phyloP scores from a whole-genome alignment of 2,329 filamentous ascomycete genomes.

The Pestalotiopsis fici region DNA sequence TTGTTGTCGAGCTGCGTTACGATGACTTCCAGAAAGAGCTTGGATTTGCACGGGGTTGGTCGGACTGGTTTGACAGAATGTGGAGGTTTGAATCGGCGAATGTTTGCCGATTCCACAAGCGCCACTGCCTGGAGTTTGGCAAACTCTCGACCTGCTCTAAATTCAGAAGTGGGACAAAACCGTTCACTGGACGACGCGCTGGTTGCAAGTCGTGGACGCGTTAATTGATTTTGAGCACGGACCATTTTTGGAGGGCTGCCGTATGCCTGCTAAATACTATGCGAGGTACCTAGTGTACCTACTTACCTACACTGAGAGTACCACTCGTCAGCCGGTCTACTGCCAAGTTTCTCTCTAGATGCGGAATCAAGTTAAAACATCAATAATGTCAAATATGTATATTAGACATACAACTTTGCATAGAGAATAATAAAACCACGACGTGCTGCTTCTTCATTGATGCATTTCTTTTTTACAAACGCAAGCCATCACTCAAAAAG shows the following conservation, averaged over 20 bases:
- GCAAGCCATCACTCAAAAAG: neutral
- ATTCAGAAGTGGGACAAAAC: conserved; percentile 4
- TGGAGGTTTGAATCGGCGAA: neutral
- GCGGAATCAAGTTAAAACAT: neutral
- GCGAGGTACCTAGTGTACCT: neutral
- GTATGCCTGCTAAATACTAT: neutral
- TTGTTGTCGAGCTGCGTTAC: neutral
- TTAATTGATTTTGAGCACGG: conserved; percentile 11
- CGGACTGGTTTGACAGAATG: neutral
- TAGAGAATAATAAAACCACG: neutral
- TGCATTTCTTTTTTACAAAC: neutral
- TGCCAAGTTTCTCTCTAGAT: neutral
- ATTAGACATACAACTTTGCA: neutral
- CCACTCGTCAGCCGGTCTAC: neutral
- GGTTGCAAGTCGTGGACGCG: conserved; percentile 4
- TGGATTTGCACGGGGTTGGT: neutral
- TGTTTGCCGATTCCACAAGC: neutral
- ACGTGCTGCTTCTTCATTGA: neutral
- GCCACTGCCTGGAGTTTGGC: neutral
- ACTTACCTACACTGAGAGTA: no score
- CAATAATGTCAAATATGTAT: neutral
- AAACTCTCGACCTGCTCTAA: neutral
- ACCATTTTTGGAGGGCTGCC: neutral
- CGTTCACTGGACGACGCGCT: conserved; percentile 3
- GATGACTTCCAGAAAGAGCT: neutral